Base-by-base conservation (phyloP, 306 rosid genomes). In the Prunus kanzakura region DNA sequence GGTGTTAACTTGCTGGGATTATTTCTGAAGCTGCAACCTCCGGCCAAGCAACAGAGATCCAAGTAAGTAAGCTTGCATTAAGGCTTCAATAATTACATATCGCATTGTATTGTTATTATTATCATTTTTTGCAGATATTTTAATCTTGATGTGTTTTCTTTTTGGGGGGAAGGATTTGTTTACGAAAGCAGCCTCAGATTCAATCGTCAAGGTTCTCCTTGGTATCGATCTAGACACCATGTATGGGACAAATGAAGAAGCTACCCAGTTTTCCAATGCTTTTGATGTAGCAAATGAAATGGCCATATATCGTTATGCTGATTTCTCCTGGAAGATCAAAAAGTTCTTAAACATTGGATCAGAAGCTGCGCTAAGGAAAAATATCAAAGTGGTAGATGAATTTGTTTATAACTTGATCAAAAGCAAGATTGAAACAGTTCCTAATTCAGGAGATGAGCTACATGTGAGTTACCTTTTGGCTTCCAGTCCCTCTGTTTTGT, bases 161-260 rank as follows among this genome's bases (percentile, higher is more conserved):
- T 2, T 16, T 2, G 46, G 4, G 58, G 29, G 29, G 3, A 46
- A 78, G 77, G 77, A 78, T 41, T 62, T 71, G 76, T 51, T 78
- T 57, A 71, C 51, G 67, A 70, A 25, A 62, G 6, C 64, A 3
- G 15, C 75, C 13, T 49, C 75, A 58, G 83, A 83, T 49, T 78
- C 83, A 25, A 64, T 83, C 14, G 23, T 79, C 14, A 35, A 79
- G 58, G 54, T 83, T 23, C 67, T 73, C 3, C 70, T 65, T 38
- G 70, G 51, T 65, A 65, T 65, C 22, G 81, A 79, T 23, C 56
- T 83, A 54, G 81, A 83, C 49, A 75, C 58, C 73, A 45, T 45
- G 47, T 45, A 45, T 18, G 81, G 76, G 15, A 61, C 47, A 35
- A 58, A 78, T 71, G 72, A 71, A 57, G 50, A 32, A 23, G 66